A percentile compares a stretch with the other conserved stretches of the same genome.
Evolutionary conservation across 495 filamentous ascomycete genomes (phyloP).

Genomic region (Penicillium subrubescens): DNA sequence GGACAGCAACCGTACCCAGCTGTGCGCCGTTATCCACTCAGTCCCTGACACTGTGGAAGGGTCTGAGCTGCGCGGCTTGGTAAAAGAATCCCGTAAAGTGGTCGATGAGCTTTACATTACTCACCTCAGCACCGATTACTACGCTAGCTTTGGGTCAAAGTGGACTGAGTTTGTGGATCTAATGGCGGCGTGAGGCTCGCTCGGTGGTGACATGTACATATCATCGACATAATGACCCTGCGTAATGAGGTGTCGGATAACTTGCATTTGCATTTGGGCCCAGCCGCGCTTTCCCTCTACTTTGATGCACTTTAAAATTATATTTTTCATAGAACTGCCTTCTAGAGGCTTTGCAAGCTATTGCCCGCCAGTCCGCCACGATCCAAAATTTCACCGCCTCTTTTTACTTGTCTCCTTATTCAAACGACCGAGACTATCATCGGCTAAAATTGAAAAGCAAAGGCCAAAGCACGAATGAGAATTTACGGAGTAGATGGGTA

Average conservation of each 20-base stretch:
- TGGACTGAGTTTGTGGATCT: slow-evolving; percentile 48
- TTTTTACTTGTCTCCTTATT: not conserved
- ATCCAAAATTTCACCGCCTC: slow-evolving; percentile 6
- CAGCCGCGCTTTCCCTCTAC: not conserved
- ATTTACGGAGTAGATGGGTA: not conserved
- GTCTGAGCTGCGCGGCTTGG: slow-evolving; percentile 34
- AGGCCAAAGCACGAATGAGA: not conserved
- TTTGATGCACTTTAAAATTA: not conserved
- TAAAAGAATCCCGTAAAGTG: slow-evolving; percentile 38
- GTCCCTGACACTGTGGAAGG: slow-evolving; percentile 38
- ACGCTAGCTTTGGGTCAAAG: slow-evolving; percentile 44
- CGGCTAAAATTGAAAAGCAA: not conserved
- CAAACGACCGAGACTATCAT: not conserved
- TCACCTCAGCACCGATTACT: slow-evolving; percentile 45
- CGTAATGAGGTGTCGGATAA: slow-evolving; percentile 4
- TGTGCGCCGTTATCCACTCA: slow-evolving; percentile 47
- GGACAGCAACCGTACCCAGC: slow-evolving; percentile 36
- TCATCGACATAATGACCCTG: not conserved
- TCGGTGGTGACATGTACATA: not conserved
- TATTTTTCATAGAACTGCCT: not conserved
- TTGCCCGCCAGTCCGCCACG: not conserved
- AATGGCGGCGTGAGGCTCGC: slow-evolving; percentile 35
- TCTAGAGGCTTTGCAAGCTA: not conserved
- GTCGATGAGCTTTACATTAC: slow-evolving; percentile 50
- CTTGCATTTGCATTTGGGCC: not conserved